Evolutionary conservation across 164 flowering plant species (phyloP), one percentile per base, ranked within the genome.

Genomic region (Magnolia officinalis): DNA sequence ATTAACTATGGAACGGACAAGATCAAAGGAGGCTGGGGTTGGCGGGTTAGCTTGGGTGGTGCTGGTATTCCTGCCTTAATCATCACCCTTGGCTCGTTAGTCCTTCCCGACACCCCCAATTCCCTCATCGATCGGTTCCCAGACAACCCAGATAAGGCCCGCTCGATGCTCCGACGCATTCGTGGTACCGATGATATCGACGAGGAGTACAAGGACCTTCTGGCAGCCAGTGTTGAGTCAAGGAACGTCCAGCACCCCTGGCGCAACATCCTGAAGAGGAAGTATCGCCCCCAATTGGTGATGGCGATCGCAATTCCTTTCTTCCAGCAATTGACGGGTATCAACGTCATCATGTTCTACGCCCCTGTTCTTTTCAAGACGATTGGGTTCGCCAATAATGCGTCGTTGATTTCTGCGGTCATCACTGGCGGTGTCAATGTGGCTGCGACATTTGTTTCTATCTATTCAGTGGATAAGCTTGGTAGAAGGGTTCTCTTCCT

Each of bases 181-280:
- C 82, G 86, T 18, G 86, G 86, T 1, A 72, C 75, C 14, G 50
- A 70, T 6, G 75, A 78, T 18, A 78, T 80, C 14, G 81, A 80
- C 0, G 85, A 80, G 23, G 82, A 80, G 74, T 80, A 61, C 51
- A 76, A 69, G 45, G 85, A 80, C 70, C 85, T 16, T 82, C 82
- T 90, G n/a, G 86, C 80, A 0, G 97, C 97, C 4, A 89, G 95
- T 68, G 90, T 89, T 20, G 89, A 78, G 0, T 90, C 93, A 0
- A 86, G 78, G 79, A 49, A 45, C 24, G 89, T 92, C 8, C 88
- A 89, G 74, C 84, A 92, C 50, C 94, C 94, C 0, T 92, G 97
- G 97, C 79, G 81, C 13, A 90, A 89, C 73, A 77, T 92, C 58
- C 51, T 85, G 63, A 80, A 78, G 76, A 81, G 84, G 71, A 89